Conservation (phyloP, 116 monocot species). For the Papilionanthe hybrid region DNA sequence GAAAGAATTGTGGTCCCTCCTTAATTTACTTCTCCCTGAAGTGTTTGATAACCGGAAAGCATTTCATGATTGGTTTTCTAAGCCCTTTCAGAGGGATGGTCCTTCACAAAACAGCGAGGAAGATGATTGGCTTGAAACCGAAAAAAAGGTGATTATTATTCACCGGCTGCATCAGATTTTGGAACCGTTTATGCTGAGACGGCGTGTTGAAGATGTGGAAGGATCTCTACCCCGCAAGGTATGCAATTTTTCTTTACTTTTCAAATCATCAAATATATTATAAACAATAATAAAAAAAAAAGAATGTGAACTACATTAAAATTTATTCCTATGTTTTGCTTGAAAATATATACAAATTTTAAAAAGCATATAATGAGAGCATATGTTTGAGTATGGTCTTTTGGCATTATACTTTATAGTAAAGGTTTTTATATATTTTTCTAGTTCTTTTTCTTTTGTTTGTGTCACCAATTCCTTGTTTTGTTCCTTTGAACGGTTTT, state of each 20-base stretch:
- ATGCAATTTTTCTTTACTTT: slow-evolving; percentile 5
- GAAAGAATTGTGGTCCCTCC: slow-evolving; percentile 94
- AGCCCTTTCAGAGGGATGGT: slow-evolving; percentile 82
- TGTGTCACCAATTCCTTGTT: too few species aligned
- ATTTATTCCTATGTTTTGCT: too few species aligned
- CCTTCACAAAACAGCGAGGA: slow-evolving; percentile 67
- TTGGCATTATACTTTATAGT: too few species aligned
- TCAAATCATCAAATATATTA: not conserved
- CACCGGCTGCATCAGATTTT: slow-evolving; percentile 94
- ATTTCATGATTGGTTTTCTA: slow-evolving; percentile 95
- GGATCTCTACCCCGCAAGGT: slow-evolving; percentile 96
- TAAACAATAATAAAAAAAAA: too few species aligned
- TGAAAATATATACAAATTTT: too few species aligned
- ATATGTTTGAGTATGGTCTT: too few species aligned
- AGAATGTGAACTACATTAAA: too few species aligned
- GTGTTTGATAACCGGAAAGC: slow-evolving; percentile 93
- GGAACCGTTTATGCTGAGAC: slow-evolving; percentile 91
- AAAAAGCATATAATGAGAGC: too few species aligned
- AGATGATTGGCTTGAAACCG: slow-evolving; percentile 97
- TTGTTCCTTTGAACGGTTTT: too few species aligned
- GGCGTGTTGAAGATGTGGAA: slow-evolving; percentile 96
- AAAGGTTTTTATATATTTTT: too few species aligned
- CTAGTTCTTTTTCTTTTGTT: too few species aligned
- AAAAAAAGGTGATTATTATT: slow-evolving; percentile 94
- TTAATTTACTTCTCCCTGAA: slow-evolving; percentile 94